A percentile compares a stretch with the other conserved stretches of the same genome.
Conservation (phyloP, 2,329 filamentous ascomycete species). For the Aplosporella prunicola region DNA sequence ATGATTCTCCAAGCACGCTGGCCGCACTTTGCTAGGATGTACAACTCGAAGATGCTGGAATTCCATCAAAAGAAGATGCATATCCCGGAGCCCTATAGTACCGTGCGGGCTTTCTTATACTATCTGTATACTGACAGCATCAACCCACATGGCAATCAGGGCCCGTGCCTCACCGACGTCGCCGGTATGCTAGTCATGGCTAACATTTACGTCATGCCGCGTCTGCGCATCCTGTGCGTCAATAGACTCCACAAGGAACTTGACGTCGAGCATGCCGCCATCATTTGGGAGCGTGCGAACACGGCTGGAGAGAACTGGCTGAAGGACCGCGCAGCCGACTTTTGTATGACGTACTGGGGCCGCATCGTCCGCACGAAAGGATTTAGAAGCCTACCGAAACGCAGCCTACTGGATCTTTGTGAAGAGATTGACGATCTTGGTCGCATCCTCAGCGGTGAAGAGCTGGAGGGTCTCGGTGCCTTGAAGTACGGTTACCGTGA, state of each 20-base stretch:
- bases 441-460: constrained; percentile 80
- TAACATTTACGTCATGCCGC: constrained; percentile 95
- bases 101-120: constrained; percentile 89
- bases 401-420: constrained; percentile 78
- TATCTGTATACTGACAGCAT: constrained; percentile 97
- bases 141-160: constrained; percentile 32
- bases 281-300: constrained; percentile 90
- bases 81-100: constrained; percentile 89
- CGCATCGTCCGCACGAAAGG: constrained; percentile 81
- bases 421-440: constrained; percentile 91
- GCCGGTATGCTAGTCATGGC: constrained; percentile 94
- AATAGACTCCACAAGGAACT: constrained; percentile 84
- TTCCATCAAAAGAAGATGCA: constrained; percentile 97
- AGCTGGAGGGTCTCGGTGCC: constrained; percentile 55
- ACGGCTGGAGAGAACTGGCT: constrained; percentile 91
- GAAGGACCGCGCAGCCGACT: constrained; percentile 74
- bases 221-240: constrained; percentile 81
- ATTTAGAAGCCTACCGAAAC: constrained; percentile 70
- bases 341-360: constrained; percentile 91
- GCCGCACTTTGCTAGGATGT: constrained; percentile 91
- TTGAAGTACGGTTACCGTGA: constrained; percentile 28
- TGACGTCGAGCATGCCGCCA: constrained; percentile 87
- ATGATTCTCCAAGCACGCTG: constrained; percentile 90
- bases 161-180: constrained; percentile 65
- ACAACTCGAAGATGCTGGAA: constrained; percentile 90